Evolutionary conservation across 1,284 basidiomycete genomes (phyloP).

Genomic region (Pyrrhoderma lamaoense): DNA sequence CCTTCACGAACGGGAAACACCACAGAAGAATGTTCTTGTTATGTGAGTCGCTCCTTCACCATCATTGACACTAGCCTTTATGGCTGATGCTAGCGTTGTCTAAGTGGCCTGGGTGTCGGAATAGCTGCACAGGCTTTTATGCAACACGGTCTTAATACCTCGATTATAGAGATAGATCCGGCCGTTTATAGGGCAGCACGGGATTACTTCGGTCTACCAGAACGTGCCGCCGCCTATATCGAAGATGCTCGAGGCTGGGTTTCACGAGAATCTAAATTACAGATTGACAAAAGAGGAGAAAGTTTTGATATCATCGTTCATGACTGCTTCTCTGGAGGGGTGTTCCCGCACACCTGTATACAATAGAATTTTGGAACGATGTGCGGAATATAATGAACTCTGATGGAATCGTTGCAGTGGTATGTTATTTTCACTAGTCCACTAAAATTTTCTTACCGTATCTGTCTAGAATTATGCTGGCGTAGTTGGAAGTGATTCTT

Average conservation of each 20-base stretch:
- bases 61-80: slow-evolving; percentile 10
- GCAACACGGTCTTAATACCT: slow-evolving; percentile 58
- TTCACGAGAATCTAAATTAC: slow-evolving; percentile 28
- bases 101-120: slow-evolving; percentile 78
- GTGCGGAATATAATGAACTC: slow-evolving; percentile 57
- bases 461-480: slow-evolving; percentile 65
- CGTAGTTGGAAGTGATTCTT: slow-evolving; percentile 50
- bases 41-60: slow-evolving; percentile 43
- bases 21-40: slow-evolving; percentile 50
- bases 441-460: not conserved
- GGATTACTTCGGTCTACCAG: slow-evolving; percentile 69
- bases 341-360: slow-evolving; percentile 78
- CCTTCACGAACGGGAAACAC: slow-evolving; percentile 38
- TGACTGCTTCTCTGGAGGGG: slow-evolving; percentile 90
- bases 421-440: slow-evolving; percentile 34
- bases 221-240: slow-evolving; percentile 55
- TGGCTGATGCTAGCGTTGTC: not conserved
- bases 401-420: slow-evolving; percentile 74
- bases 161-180: slow-evolving; percentile 82
- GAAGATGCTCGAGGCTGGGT: slow-evolving; percentile 72
- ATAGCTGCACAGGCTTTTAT: slow-evolving; percentile 70
- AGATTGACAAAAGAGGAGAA: slow-evolving; percentile 22
- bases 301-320: slow-evolving; percentile 77
- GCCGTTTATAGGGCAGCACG: slow-evolving; percentile 79
- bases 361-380: slow-evolving; percentile 73